These are phyloP conservation scores for Baorangia bicolor DNA, from an alignment of 768 basidiomycete genomes.

Conservation along the genomic window DNA sequence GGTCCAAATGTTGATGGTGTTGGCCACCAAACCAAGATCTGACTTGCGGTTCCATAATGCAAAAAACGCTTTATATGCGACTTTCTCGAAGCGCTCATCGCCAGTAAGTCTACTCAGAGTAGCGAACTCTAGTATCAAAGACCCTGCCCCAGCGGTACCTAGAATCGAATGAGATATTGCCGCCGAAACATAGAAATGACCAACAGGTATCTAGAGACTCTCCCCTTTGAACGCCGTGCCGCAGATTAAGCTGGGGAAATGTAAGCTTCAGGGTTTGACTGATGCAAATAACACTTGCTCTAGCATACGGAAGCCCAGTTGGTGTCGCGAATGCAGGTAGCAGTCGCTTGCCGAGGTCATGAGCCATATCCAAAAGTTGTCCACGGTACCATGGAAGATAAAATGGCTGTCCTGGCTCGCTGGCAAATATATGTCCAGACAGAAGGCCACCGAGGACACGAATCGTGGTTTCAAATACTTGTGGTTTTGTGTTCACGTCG, in stretches of 20 bases:
- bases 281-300: slow-evolving; percentile 45
- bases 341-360: slow-evolving; percentile 83
- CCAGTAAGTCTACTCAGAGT: slow-evolving; percentile 88
- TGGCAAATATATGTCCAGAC: slow-evolving; percentile 84
- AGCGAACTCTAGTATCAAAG: slow-evolving; percentile 92
- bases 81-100: slow-evolving; percentile 86
- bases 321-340: slow-evolving; percentile 90
- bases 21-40: slow-evolving; percentile 81
- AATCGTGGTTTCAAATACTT: slow-evolving; percentile 97
- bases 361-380: slow-evolving; percentile 76
- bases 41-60: slow-evolving; percentile 92
- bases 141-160: slow-evolving; percentile 93
- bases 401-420: slow-evolving; percentile 61
- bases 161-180: slow-evolving; percentile 8
- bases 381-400: slow-evolving; percentile 81
- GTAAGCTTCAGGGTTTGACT: background rate
- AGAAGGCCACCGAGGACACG: slow-evolving; percentile 89
- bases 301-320: slow-evolving; percentile 89
- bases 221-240: slow-evolving; percentile 69
- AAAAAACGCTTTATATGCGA: slow-evolving; percentile 87
- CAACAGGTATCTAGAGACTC: slow-evolving; percentile 85
- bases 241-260: slow-evolving; percentile 68
- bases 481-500: slow-evolving; percentile 93
- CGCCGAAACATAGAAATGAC: slow-evolving; percentile 29
- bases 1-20: slow-evolving; percentile 80